Evolutionary conservation across 495 filamentous ascomycete species (phyloP), one percentile per base, ranked within the genome.

Genomic region (Xylaria curta): DNA sequence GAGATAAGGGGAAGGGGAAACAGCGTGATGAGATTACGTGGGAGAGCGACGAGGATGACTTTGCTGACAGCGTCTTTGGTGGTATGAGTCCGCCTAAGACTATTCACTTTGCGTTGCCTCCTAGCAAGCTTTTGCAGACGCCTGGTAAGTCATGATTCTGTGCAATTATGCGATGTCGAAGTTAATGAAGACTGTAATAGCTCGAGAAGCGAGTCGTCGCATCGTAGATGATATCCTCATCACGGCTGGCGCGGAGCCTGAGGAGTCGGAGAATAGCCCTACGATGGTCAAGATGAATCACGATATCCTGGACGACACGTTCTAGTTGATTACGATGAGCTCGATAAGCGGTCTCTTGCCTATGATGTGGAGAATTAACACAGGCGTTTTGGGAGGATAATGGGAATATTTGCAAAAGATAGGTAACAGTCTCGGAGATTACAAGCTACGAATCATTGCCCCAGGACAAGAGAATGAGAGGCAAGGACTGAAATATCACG

Each of bases 71-170:
- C 10, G 83, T 88, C 2, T 88, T 89, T 51, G 86, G 86, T 2
- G 93, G 89, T 0, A 89, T 94, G 74, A 97, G 93, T 76, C 96
- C 97, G 46, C 96, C 96, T 0, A 97, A 97, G 82, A 99, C 96
- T 33, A 97, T 99, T 80, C 94, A 97, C 77, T 99, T 99, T 78
- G 92, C 94, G 75, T 85, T 99, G 69, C 95, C 95, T 68, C 92
- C 94, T 76, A 92, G 90, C 61, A 90, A 92, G 72, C 80, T 99
- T 42, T 81, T 99, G 83, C 94, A 96, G 75, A 99, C 96, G 31
- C 96, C 96, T 69, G 94, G 94, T 93, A 85, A 76, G 88, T 84
- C n/a, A 44, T 33, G 13, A 36, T 4, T 6, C 36, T 38, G 6
- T 38, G 6, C 6, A 38, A 38, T 38, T 38, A 1, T 21, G 26